These are phyloP conservation scores for Fusarium setosum DNA, from an alignment of 2,329 filamentous ascomycete genomes.

Conservation along the genomic window DNA sequence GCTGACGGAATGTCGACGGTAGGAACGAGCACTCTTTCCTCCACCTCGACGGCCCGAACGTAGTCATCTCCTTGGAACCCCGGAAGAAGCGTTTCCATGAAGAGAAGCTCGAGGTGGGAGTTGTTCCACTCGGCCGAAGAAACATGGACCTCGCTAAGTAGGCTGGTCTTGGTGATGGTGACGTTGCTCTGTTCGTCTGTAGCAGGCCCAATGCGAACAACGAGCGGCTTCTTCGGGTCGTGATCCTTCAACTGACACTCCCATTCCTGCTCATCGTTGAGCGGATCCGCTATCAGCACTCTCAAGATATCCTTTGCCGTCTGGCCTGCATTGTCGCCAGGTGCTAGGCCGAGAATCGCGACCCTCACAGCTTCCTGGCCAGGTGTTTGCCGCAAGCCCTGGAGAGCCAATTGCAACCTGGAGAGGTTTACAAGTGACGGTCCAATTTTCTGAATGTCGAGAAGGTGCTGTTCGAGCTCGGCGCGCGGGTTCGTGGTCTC, in stretches of 20 bases:
- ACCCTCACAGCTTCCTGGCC: slow-evolving; percentile 70
- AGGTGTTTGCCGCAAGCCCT: slow-evolving; percentile 67
- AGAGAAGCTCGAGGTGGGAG: slow-evolving; percentile 72
- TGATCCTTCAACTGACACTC: slow-evolving; percentile 69
- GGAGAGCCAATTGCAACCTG: slow-evolving; percentile 76
- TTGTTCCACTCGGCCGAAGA: slow-evolving; percentile 71
- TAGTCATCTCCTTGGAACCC: slow-evolving; percentile 45
- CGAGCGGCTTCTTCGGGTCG: slow-evolving; percentile 65
- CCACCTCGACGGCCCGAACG: slow-evolving; percentile 52
- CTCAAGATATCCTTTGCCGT: slow-evolving; percentile 75
- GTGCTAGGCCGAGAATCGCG: slow-evolving; percentile 64
- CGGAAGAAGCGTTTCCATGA: slow-evolving; percentile 62
- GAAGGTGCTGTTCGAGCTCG: slow-evolving; percentile 69
- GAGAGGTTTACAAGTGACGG: slow-evolving; percentile 74
- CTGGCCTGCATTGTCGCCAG: slow-evolving; percentile 51
- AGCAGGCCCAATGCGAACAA: slow-evolving; percentile 65
- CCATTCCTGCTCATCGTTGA: slow-evolving; percentile 73
- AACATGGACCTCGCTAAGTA: slow-evolving; percentile 69
- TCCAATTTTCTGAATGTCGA: slow-evolving; percentile 70
- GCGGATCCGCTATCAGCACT: slow-evolving; percentile 76
- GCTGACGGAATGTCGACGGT: slow-evolving; percentile 76
- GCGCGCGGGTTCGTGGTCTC: slow-evolving; percentile 51
- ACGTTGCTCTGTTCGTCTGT: slow-evolving; percentile 45
- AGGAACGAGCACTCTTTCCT: slow-evolving; percentile 80
- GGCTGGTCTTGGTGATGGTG: slow-evolving; percentile 45